Evolutionary conservation across 192 early-diverging fungal species (phyloP).

Genomic region (Coemansia sp.): DNA sequence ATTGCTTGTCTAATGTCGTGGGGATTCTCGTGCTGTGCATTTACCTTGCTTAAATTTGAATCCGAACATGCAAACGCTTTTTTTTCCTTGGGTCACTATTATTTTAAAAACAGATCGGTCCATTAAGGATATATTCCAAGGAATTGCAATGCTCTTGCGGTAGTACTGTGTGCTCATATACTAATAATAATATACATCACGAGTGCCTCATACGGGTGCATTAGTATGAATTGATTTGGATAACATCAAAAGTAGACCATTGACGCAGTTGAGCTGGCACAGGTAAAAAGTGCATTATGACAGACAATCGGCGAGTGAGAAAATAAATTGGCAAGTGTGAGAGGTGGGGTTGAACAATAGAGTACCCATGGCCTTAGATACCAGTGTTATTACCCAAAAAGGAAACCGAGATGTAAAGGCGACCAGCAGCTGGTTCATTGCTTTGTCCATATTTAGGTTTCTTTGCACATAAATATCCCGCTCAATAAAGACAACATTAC

Average conservation of each 20-base stretch:
- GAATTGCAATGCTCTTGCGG: no score
- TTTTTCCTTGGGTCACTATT: not conserved
- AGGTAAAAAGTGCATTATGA: not conserved
- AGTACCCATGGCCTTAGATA: not conserved
- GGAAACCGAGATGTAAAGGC: not conserved
- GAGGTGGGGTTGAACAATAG: not conserved
- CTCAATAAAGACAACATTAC: not conserved
- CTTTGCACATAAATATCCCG: conserved; percentile 1
- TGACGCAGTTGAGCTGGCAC: not conserved
- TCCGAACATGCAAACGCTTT: not conserved
- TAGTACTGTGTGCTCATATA: not conserved
- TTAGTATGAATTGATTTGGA: not conserved
- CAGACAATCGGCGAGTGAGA: not conserved
- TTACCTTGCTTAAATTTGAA: not conserved
- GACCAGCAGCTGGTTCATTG: not conserved
- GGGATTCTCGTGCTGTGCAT: not conserved
- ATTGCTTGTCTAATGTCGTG: not conserved
- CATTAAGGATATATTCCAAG: no score
- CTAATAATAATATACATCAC: not conserved
- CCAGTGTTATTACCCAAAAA: not conserved
- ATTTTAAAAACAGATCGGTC: not conserved
- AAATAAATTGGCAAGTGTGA: not conserved
- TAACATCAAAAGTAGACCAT: not conserved
- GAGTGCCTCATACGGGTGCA: not conserved
- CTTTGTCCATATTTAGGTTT: not conserved